These are phyloP conservation scores for Brassica balearica DNA, from an alignment of 441 rosid species.

Conservation along the genomic window DNA sequence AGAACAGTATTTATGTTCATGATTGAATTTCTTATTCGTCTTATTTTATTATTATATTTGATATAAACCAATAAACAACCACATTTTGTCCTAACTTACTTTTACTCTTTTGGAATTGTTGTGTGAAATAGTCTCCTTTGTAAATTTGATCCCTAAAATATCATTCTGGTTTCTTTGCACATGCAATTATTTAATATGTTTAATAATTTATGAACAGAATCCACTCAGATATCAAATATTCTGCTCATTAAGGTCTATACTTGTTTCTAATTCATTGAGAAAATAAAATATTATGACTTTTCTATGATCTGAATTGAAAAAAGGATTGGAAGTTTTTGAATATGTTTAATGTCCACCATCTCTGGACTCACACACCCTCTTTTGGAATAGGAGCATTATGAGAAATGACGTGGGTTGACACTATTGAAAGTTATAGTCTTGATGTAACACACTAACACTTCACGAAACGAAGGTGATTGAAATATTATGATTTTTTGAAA, in stretches of 20 bases:
- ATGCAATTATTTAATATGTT: not conserved
- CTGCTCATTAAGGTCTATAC: not conserved
- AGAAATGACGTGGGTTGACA: not conserved
- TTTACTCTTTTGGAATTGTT: not conserved
- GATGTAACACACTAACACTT: not conserved
- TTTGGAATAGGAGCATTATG: not conserved
- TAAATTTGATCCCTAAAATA: not conserved
- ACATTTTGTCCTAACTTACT: not conserved
- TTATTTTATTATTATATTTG: not conserved
- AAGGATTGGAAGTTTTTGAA: not conserved
- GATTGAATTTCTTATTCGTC: not conserved
- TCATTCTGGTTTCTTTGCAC: not conserved
- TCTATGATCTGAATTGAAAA: not conserved
- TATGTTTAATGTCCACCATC: not conserved
- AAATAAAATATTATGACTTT: not conserved
- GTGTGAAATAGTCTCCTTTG: not conserved
- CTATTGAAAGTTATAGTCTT: not conserved
- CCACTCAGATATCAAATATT: not conserved
- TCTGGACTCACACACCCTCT: not conserved
- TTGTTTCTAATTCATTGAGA: not conserved
- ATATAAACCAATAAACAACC: not conserved
- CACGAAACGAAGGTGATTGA: not conserved
- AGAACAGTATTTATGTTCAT: not conserved
- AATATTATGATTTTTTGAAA: not conserved
- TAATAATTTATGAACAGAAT: not conserved